Evolutionary conservation across 768 basidiomycete genomes (phyloP).

Genomic region (Leccinum longicurvipes): DNA sequence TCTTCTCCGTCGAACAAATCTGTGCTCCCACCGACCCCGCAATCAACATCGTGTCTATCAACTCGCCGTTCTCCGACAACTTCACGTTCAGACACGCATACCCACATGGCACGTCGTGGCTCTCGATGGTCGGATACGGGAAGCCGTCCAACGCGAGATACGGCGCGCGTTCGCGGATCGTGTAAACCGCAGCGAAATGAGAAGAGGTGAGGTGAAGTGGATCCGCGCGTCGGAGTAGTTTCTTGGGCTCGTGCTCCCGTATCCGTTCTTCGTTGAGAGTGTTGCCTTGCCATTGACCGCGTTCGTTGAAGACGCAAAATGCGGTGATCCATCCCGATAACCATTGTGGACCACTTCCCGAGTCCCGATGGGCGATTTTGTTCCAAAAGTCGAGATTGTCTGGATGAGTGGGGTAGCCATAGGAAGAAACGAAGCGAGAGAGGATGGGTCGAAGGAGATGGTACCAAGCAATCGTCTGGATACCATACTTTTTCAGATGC

Average conservation of each 20-base stretch:
- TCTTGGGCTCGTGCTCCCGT: slow-evolving; percentile 29
- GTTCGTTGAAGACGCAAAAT: slow-evolving; percentile 34
- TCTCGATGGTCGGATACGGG: slow-evolving; percentile 29
- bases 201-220: slow-evolving; percentile 23
- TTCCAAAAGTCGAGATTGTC: slow-evolving; percentile 39
- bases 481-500: slow-evolving; percentile 37
- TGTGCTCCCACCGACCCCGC: slow-evolving; percentile 30
- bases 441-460: slow-evolving; percentile 40
- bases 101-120: slow-evolving; percentile 28
- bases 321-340: slow-evolving; percentile 41
- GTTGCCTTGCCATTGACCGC: slow-evolving; percentile 33
- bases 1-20: slow-evolving; percentile 30
- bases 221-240: slow-evolving; percentile 29
- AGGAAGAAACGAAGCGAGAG: slow-evolving; percentile 35
- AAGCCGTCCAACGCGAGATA: slow-evolving; percentile 26
- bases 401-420: slow-evolving; percentile 28
- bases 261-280: slow-evolving; percentile 28
- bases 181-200: slow-evolving; percentile 28
- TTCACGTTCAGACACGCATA: slow-evolving; percentile 28
- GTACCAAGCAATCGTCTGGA: slow-evolving; percentile 37
- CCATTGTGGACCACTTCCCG: slow-evolving; percentile 28
- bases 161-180: slow-evolving; percentile 17
- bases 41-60: slow-evolving; percentile 26
- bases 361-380: slow-evolving; percentile 28
- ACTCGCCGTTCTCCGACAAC: slow-evolving; percentile 26